These are phyloP conservation scores for Colletotrichum godetiae DNA, from an alignment of 2,329 filamentous ascomycete species.

Conservation along the genomic window DNA sequence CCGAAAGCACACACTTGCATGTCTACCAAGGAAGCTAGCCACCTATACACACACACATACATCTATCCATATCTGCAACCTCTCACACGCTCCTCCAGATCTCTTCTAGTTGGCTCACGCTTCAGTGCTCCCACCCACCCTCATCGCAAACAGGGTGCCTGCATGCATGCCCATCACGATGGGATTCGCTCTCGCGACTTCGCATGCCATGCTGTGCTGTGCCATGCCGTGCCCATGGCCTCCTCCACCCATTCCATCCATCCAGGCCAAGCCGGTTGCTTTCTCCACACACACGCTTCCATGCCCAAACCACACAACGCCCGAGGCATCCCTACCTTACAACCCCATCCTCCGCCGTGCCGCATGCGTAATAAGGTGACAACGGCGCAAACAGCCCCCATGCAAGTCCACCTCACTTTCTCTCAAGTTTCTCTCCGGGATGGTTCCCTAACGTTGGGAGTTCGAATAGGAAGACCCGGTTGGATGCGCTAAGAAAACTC, in stretches of 20 bases:
- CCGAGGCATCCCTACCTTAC: slow-evolving; percentile 21
- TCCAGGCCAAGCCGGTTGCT: not conserved
- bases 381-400: slow-evolving; percentile 8
- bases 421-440: not conserved
- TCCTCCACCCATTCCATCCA: not conserved
- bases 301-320: slow-evolving; percentile 22
- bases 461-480: not conserved
- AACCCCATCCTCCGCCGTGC: not conserved
- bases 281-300: slow-evolving; percentile 2
- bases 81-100: not conserved
- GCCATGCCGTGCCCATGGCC: too few species aligned
- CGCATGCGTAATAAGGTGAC: slow-evolving; percentile 24
- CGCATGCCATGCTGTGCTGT: too few species aligned
- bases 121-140: not conserved
- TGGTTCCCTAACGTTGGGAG: not conserved
- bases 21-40: not conserved
- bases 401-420: not conserved
- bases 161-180: not conserved
- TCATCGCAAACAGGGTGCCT: not conserved
- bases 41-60: not conserved
- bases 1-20: slow-evolving; percentile 31
- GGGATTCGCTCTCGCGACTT: not conserved
- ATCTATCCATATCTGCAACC: not conserved
- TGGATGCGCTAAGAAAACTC: not conserved
- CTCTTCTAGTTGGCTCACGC: not conserved